Percentiles rank a stretch among this genome's conserved stretches.
These are phyloP conservation scores for Graphilbum ipis-grandicollis DNA, from an alignment of 2,329 filamentous ascomycete species.

Conservation along the genomic window DNA sequence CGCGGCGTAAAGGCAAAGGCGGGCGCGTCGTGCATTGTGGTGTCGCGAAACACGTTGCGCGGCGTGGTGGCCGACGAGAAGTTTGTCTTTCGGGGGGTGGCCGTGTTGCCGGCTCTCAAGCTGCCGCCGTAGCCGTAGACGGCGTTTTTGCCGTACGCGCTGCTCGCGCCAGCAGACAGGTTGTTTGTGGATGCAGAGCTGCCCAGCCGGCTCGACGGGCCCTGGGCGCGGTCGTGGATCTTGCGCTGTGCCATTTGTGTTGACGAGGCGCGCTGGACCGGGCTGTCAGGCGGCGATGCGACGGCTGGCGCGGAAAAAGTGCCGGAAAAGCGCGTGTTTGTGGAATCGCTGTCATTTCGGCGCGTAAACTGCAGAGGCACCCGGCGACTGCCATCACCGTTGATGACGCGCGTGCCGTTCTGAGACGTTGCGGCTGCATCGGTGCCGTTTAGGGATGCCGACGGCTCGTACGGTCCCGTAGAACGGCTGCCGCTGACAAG, in stretches of 20 bases:
- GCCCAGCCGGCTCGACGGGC: conserved; percentile 12
- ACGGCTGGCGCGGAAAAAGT: conserved; percentile 9
- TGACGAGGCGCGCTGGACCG: conserved; percentile 16
- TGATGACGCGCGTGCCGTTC: no score
- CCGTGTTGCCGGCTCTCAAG: not conserved
- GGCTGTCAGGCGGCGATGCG: conserved; percentile 13
- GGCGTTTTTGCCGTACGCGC: not conserved
- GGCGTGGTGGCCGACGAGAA: conserved; percentile 15
- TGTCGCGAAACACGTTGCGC: conserved; percentile 17
- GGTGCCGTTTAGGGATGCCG: no score
- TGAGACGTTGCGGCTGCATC: no score
- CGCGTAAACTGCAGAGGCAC: not conserved
- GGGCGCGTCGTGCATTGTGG: conserved; percentile 12
- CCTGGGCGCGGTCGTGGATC: conserved; percentile 17
- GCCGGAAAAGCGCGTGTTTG: conserved; percentile 3
- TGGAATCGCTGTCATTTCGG: not conserved
- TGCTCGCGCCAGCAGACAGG: not conserved
- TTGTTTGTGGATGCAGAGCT: not conserved
- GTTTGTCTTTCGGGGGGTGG: conserved; percentile 11
- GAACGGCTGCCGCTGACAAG: conserved; percentile 4
- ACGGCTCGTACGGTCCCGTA: not conserved
- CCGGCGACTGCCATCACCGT: not conserved
- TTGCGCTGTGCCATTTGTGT: conserved; percentile 16
- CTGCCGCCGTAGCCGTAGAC: not conserved
- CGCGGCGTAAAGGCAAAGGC: conserved; percentile 25